A percentile compares a stretch with the other conserved stretches of the same genome.
Conservation (phyloP, 805 yeast genomes). For the Candida alai region DNA sequence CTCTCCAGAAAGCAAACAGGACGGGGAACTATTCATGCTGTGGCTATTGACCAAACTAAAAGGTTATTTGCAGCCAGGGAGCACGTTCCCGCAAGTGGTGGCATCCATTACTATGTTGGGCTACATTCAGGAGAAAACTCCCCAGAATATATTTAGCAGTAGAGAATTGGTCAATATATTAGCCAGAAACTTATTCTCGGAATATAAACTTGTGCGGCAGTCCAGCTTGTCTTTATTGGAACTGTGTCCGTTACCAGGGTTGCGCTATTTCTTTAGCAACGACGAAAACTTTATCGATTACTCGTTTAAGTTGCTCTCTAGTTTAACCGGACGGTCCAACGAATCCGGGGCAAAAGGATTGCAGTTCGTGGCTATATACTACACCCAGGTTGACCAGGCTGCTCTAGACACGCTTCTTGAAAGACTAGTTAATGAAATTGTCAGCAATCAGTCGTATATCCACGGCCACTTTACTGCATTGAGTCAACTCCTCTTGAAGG, state of each 20-base stretch:
- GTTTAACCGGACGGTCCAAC: conserved; percentile 56
- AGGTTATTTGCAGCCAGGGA: conserved; percentile 45
- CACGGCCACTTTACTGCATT: conserved; percentile 72
- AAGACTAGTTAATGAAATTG: neutral
- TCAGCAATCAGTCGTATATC: conserved; percentile 25
- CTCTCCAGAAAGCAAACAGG: neutral
- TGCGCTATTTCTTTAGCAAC: conserved; percentile 2
- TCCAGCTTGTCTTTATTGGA: conserved; percentile 29
- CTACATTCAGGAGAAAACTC: conserved; percentile 2
- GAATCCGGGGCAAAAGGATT: conserved; percentile 77
- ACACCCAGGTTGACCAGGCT: conserved; percentile 17
- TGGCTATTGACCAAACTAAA: conserved; percentile 32
- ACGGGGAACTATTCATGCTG: conserved; percentile 6
- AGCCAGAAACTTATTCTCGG: conserved; percentile 60
- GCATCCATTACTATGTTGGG: conserved; percentile 7
- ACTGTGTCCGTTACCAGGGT: neutral
- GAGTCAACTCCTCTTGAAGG: conserved; percentile 29
- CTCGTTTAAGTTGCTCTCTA: conserved; percentile 22
- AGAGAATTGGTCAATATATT: conserved; percentile 42
- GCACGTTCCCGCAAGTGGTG: conserved; percentile 38
- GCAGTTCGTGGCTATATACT: conserved; percentile 44
- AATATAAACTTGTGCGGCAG: conserved; percentile 74
- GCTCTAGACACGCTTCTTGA: conserved; percentile 10
- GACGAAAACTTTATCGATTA: conserved; percentile 3
- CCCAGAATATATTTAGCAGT: conserved; percentile 3